phyloP scores from a whole-genome alignment of 306 rosid species.

The Fagus sylvatica region DNA sequence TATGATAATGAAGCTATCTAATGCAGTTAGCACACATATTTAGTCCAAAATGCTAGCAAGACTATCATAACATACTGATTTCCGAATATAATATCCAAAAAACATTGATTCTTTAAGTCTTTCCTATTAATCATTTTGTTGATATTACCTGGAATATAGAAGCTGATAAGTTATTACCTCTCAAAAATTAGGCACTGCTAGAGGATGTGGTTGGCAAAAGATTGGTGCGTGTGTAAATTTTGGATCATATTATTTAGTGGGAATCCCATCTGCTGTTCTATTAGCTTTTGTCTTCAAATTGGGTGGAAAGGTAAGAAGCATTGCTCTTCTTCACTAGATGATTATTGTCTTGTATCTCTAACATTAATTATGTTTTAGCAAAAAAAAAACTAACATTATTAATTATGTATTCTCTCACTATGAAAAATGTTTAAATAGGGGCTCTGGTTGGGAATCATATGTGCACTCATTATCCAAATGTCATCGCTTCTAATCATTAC shows the following conservation, averaged over 20 bases:
- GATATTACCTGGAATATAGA: not conserved
- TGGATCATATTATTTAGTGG: slow-evolving; percentile 70
- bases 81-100: too few relatives aligned
- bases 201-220: slow-evolving; percentile 92
- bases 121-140: not conserved
- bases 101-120: not conserved
- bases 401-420: not conserved
- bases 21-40: too few relatives aligned
- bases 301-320: slow-evolving; percentile 65
- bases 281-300: slow-evolving; percentile 58
- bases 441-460: slow-evolving; percentile 56
- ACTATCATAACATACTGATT: too few relatives aligned
- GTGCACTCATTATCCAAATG: slow-evolving; percentile 37
- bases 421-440: slow-evolving; percentile 40
- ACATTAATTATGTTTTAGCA: not conserved
- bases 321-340: not conserved
- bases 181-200: slow-evolving; percentile 53
- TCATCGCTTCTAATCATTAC: slow-evolving; percentile 30
- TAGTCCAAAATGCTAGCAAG: too few relatives aligned
- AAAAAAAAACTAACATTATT: too few relatives aligned
- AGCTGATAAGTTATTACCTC: not conserved
- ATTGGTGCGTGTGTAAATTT: slow-evolving; percentile 77
- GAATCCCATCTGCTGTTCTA: slow-evolving; percentile 60
- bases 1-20: too few relatives aligned
- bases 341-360: not conserved